Percentiles rank a stretch among this genome's conserved stretches.
Conservation (phyloP, 306 rosid species). For the Gleditsia sinensis region DNA sequence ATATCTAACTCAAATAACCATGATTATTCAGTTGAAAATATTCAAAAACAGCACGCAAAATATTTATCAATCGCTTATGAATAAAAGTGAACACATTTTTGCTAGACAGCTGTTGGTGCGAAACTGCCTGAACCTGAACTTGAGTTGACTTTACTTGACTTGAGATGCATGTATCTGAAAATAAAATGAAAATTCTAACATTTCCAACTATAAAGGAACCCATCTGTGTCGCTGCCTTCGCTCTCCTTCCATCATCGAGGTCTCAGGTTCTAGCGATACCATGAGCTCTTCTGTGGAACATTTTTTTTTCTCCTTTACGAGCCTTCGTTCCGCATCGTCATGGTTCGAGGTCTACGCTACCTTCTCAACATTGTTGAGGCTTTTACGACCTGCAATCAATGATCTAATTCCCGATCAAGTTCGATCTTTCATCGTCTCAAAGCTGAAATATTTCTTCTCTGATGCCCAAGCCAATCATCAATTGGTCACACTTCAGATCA, state of each 20-base stretch:
- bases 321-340: slow-evolving; percentile 36
- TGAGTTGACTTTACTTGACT: no score
- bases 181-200: no score
- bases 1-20: no score
- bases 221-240: no score
- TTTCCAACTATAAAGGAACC: no score
- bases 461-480: not conserved
- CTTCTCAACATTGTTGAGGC: slow-evolving; percentile 44
- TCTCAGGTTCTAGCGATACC: not conserved
- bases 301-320: slow-evolving; percentile 10
- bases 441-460: slow-evolving; percentile 17
- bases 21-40: no score
- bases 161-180: no score
- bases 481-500: slow-evolving; percentile 33
- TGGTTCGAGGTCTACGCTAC: slow-evolving; percentile 49
- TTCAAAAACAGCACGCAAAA: no score
- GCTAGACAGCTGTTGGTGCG: no score
- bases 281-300: not conserved
- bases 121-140: no score
- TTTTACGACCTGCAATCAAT: slow-evolving; percentile 39
- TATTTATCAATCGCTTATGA: no score
- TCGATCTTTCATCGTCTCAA: slow-evolving; percentile 12
- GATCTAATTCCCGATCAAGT: slow-evolving; percentile 35
- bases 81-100: no score
- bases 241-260: not conserved